Conservation (phyloP, 495 filamentous ascomycete genomes). For the Tuber magnatum region DNA sequence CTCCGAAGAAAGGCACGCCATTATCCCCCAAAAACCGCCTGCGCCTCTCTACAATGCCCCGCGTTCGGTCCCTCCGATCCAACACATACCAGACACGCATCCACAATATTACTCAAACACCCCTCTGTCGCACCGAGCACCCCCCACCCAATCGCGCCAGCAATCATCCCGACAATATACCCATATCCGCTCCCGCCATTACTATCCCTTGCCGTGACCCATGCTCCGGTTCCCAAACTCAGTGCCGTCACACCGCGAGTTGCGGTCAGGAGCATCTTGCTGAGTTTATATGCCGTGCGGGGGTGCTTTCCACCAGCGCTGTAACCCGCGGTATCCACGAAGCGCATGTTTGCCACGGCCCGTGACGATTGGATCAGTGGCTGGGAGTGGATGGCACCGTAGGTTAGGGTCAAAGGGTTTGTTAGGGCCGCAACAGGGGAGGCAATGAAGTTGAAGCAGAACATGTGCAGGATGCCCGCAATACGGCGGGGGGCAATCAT, state of each 20-base stretch:
- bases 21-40: constrained; percentile 50
- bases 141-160: constrained; percentile 89
- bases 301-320: constrained; percentile 44
- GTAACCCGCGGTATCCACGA: constrained; percentile 53
- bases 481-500: constrained; percentile 70
- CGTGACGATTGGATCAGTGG: constrained; percentile 66
- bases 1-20: not conserved
- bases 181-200: constrained; percentile 83
- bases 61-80: constrained; percentile 65
- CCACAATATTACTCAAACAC: constrained; percentile 81
- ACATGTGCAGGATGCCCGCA: constrained; percentile 48
- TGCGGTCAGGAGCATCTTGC: constrained; percentile 85
- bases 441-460: constrained; percentile 72
- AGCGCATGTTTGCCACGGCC: constrained; percentile 67
- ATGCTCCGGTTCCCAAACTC: constrained; percentile 87
- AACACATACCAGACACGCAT: constrained; percentile 89
- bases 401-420: constrained; percentile 84
- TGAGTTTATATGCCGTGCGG: constrained; percentile 65
- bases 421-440: constrained; percentile 76
- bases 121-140: constrained; percentile 93
- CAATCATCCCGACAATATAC: constrained; percentile 86
- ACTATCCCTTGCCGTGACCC: constrained; percentile 76
- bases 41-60: constrained; percentile 55
- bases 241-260: constrained; percentile 82
- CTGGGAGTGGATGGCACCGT: constrained; percentile 87